Evolutionary conservation across 371 early-diverging fungal species (phyloP).

Genomic region (Mortierella polycephala): DNA sequence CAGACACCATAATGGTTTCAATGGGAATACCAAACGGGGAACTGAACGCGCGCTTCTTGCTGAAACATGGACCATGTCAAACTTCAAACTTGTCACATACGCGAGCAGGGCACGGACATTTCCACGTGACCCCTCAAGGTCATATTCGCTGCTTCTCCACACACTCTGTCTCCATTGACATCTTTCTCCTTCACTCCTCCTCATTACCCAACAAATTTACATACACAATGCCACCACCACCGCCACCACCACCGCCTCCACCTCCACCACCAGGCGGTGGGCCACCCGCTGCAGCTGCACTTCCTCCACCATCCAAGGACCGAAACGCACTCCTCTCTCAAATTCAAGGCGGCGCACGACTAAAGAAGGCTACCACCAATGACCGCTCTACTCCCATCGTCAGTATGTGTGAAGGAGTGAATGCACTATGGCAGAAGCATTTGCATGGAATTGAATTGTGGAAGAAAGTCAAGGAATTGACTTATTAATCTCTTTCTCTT

Average conservation of each 20-base stretch:
- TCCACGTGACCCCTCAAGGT: too few species aligned
- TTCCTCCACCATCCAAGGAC: conserved; percentile 35
- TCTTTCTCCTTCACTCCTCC: not conserved
- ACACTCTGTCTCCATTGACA: not conserved
- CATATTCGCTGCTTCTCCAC: too few species aligned
- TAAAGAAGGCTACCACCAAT: conserved; percentile 84
- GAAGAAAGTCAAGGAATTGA: not conserved
- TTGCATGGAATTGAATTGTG: not conserved
- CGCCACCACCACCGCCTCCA: conserved; percentile 35
- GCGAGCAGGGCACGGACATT: too few species aligned
- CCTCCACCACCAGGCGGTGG: conserved; percentile 44
- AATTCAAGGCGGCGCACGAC: conserved; percentile 79
- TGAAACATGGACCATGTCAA: too few species aligned
- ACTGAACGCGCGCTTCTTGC: too few species aligned
- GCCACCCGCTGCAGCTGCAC: conserved; percentile 10
- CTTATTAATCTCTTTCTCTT: too few species aligned
- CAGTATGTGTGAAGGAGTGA: conserved; percentile 21
- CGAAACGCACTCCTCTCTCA: conserved; percentile 69
- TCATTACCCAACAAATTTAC: not conserved
- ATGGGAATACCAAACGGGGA: too few species aligned
- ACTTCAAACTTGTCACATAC: too few species aligned
- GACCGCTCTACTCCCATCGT: conserved; percentile 78
- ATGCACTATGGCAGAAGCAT: not conserved
- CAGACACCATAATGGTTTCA: too few species aligned
- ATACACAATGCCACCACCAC: conserved; percentile 30